Conservation (phyloP, 2,329 filamentous ascomycete genomes). For the Clarireedia sp. region DNA sequence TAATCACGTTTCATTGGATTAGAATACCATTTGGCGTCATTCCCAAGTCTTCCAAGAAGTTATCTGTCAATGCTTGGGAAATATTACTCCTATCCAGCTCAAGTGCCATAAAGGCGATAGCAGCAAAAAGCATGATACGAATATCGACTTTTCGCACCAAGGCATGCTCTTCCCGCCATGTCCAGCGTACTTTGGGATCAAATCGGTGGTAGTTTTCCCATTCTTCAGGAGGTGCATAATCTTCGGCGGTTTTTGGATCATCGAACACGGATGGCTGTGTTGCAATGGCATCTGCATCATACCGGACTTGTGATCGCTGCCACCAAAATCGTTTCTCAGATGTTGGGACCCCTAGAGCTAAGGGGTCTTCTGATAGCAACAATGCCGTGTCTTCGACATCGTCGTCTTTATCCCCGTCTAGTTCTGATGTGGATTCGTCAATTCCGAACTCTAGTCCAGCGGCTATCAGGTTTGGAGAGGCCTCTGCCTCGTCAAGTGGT, state of each 20-base stretch:
- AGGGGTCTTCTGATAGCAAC: conserved; percentile 1
- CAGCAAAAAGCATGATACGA: conserved; percentile 30
- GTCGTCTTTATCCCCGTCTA: conserved; percentile 11
- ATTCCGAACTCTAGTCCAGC: conserved; percentile 33
- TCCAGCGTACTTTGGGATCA: conserved; percentile 32
- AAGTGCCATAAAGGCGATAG: conserved; percentile 52
- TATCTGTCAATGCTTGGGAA: conserved; percentile 50
- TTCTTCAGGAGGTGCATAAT: conserved; percentile 24
- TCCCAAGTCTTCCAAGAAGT: conserved; percentile 47
- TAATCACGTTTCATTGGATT: too few relatives aligned
- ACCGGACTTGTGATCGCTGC: conserved; percentile 17
- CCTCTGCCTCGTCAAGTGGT: neutral
- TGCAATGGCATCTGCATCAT: conserved; percentile 19
- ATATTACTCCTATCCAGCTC: conserved; percentile 55
- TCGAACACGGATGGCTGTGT: conserved; percentile 24
- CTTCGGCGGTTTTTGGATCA: conserved; percentile 15
- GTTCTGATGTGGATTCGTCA: neutral
- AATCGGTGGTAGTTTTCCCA: conserved; percentile 34
- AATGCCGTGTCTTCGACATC: neutral
- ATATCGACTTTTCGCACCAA: conserved; percentile 26
- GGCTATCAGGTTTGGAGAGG: conserved; percentile 38
- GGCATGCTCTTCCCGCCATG: conserved; percentile 30
- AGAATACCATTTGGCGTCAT: conserved; percentile 37
- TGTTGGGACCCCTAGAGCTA: conserved; percentile 14
- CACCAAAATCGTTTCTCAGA: conserved; percentile 21